These are phyloP conservation scores for Clitoria ternatea DNA, from an alignment of 306 rosid species.

Conservation along the genomic window DNA sequence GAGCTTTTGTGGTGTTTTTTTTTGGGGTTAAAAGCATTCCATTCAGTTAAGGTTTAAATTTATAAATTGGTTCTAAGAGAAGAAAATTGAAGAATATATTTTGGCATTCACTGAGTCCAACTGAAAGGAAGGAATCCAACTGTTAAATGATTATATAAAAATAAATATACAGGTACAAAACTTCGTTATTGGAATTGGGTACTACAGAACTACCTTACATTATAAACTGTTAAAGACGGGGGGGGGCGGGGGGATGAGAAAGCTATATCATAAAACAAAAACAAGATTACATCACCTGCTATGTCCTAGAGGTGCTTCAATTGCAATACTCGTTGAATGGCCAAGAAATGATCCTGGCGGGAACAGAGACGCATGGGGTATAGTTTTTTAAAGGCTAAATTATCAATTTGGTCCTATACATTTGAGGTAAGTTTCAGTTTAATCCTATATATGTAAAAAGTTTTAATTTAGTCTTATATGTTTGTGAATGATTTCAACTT, in stretches of 20 bases:
- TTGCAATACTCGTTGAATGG: neutral
- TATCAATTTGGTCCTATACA: too few relatives aligned
- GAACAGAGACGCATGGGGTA: neutral
- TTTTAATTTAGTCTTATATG: too few relatives aligned
- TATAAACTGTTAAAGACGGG: neutral
- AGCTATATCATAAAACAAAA: neutral
- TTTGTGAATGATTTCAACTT: too few relatives aligned
- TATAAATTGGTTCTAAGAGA: neutral
- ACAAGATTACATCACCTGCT: neutral
- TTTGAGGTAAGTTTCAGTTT: too few relatives aligned
- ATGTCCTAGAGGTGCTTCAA: neutral
- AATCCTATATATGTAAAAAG: too few relatives aligned
- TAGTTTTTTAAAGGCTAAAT: constrained; percentile 5
- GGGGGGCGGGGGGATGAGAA: neutral
- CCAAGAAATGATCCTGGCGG: constrained; percentile 9
- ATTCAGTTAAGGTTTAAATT: neutral
- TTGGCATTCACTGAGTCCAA: neutral
- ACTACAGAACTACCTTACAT: neutral
- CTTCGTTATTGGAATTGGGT: neutral
- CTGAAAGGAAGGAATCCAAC: constrained; percentile 1
- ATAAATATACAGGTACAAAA: neutral
- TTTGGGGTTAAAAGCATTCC: neutral
- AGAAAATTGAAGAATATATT: neutral
- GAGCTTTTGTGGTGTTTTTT: neutral
- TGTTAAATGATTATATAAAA: constrained; percentile 12